Evolutionary conservation across 345 rosid species (phyloP), one percentile per base, ranked within the genome.

Genomic region (Dipteronia sinensis): DNA sequence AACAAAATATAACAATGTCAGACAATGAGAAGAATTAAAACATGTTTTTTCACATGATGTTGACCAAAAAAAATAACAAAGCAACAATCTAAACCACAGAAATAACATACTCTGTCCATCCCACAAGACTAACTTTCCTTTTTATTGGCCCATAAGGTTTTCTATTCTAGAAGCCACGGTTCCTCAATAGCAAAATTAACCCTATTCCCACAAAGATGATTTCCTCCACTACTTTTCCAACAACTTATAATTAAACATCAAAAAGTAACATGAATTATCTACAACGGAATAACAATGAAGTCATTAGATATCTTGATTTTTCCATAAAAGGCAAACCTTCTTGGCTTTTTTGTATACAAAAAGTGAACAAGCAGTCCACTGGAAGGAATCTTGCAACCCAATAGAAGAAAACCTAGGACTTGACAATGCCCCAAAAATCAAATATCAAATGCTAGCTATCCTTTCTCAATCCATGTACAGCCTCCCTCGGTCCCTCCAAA

Each of bases 181-280:
- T n/a, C 53, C 71, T 40, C 44, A n/a, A 40, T 34, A 17, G 69
- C 23, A 66, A n/a, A 66, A 64, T 34, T 38, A 34, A 58, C 20
- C 69, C 23, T 46, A 9, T 22, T 40, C 22, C 53, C 71, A 67
- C 27, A 67, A 38, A 15, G 49, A 67, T 67, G 16, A 19, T 58
- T 58, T n/a, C 44, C 46, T 65, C 42, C 40, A 65, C 34, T 29
- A 40, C 69, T 11, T 65, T 13, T 6, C 27, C 12, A 16, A 67
- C 11, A 67, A 67, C 29, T 67, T 40, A 40, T 2, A 42, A 67
- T n/a, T 19, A 67, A 67, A 67, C 71, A 67, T 19, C 6, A 67
- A 67, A 20, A 67, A 6, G 20, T 19, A 38, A 8, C 46, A 67
- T 29, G 31, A 38, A 38, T 42, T 42, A 42, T 42, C 46, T 42